Evolutionary conservation across 2,329 filamentous ascomycete species (phyloP), one percentile per base, ranked within the genome.

Genomic region (Didymella segeticola): DNA sequence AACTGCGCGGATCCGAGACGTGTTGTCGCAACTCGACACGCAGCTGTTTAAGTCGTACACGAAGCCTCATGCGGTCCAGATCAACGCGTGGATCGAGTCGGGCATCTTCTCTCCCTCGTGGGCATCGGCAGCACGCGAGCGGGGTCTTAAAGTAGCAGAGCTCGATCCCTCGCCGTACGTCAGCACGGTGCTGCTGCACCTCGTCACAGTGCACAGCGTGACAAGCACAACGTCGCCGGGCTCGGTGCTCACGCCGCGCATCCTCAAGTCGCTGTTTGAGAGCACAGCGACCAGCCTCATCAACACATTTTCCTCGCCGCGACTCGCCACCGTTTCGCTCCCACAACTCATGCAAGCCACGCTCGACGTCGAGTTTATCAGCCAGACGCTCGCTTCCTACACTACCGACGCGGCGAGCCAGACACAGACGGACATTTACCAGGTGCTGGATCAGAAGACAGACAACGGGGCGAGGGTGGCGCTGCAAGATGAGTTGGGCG

Each of bases 281-380:
- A 86, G 92, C 68, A 84, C 89, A 10, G 93, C 89, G 10, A 79
- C 83, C 5, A 87, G 92, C 57, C 86, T 98, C n/a, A 86, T 97
- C 14, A 84, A 88, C 23, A 88, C 91, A 0, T 96, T 98, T 80
- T 49, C 53, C 19, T 64, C 62, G 0, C 45, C 58, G 3, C 80
- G 83, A 73, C 86, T 77, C 0, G 74, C 81, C 4, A 80, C 80
- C 17, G 98, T 95, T 76, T 83, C 86, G 1, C 86, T 99, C 0
- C 82, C 89, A 5, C 88, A 90, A 6, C 84, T 99, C 43, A 96
- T 98, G 88, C 96, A 99, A 77, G 96, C 96, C 1, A 99, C 95
- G 0, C 85, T 99, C 1, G 95, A 99, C 69, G 93, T 97, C 1
- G 95, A 99, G 75, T 98, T 99, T 70, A 88, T 98, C 52, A 91